phyloP scores from a whole-genome alignment of 2,329 filamentous ascomycete species.

The Hymenoscyphus scutula region DNA sequence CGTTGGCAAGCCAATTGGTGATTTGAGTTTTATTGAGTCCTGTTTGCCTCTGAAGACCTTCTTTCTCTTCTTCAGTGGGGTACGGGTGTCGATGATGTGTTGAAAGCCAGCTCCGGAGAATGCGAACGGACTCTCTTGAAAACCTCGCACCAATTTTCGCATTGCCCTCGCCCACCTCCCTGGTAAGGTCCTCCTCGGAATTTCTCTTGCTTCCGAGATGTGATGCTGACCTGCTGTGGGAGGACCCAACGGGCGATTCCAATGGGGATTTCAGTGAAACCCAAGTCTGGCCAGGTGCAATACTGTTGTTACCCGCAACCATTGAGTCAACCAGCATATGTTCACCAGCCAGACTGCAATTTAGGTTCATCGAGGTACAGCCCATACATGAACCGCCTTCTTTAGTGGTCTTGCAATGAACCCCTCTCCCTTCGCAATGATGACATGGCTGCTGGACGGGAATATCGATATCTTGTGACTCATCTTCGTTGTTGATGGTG shows the following conservation, averaged over 20 bases:
- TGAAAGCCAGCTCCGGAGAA: slow-evolving; percentile 81
- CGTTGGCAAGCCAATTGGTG: slow-evolving; percentile 90
- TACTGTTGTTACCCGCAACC: slow-evolving; percentile 8
- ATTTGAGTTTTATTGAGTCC: slow-evolving; percentile 82
- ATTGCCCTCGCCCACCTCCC: slow-evolving; percentile 41
- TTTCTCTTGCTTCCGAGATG: slow-evolving; percentile 32
- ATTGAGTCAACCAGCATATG: slow-evolving; percentile 9
- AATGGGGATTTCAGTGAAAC: slow-evolving; percentile 13
- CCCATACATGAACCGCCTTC: slow-evolving; percentile 24
- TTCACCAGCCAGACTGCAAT: slow-evolving; percentile 23
- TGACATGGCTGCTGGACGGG: slow-evolving; percentile 21
- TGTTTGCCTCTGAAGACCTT: slow-evolving; percentile 72
- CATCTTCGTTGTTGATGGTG: slow-evolving; percentile 8
- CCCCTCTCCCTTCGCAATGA: slow-evolving; percentile 22
- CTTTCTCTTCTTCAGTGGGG: slow-evolving; percentile 83
- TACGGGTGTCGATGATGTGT: slow-evolving; percentile 81
- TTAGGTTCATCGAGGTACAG: slow-evolving; percentile 22
- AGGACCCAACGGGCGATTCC: slow-evolving; percentile 6
- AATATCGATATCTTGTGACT: background rate
- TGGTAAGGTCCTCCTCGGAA: slow-evolving; percentile 60
- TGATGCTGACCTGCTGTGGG: slow-evolving; percentile 20
- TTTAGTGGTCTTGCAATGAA: slow-evolving; percentile 24
- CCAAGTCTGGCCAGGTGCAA: slow-evolving; percentile 15
- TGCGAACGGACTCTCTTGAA: slow-evolving; percentile 73
- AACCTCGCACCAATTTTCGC: slow-evolving; percentile 74